Conservation (phyloP, 2,329 filamentous ascomycete species). For the Berkeleyomyces rouxiae region DNA sequence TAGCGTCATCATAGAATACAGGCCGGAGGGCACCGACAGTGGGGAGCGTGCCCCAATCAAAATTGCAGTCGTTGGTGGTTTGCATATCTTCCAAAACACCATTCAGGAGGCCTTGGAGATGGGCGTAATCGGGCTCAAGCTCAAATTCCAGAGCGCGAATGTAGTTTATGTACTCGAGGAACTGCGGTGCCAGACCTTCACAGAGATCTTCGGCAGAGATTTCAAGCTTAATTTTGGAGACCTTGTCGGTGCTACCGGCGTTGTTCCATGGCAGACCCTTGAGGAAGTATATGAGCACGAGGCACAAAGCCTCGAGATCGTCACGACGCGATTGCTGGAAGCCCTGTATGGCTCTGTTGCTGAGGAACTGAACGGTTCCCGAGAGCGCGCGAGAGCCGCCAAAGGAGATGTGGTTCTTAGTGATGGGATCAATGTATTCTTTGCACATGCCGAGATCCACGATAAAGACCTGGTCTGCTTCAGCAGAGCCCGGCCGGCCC, state of each 20-base stretch:
- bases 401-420: slow-evolving; percentile 5
- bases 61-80: slow-evolving; percentile 6
- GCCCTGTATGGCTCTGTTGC: slow-evolving; percentile 9
- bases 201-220: slow-evolving; percentile 5
- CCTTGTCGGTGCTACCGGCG: slow-evolving; percentile 3
- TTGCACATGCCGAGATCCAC: slow-evolving; percentile 12
- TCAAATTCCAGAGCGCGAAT: slow-evolving; percentile 8
- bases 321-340: slow-evolving; percentile 10
- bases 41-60: slow-evolving; percentile 10
- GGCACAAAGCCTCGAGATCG: slow-evolving; percentile 7
- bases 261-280: slow-evolving; percentile 11
- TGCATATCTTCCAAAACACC: slow-evolving; percentile 1
- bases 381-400: slow-evolving; percentile 6
- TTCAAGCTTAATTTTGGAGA: slow-evolving; percentile 8
- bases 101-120: slow-evolving; percentile 9
- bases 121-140: slow-evolving; percentile 7
- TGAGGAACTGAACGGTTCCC: slow-evolving; percentile 11
- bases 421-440: slow-evolving; percentile 10
- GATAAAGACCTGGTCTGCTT: slow-evolving; percentile 5
- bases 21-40: slow-evolving; percentile 3
- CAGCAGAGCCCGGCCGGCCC: slow-evolving; percentile 2
- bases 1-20: slow-evolving; percentile 4
- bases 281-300: slow-evolving; percentile 10
- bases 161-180: slow-evolving; percentile 10
- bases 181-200: slow-evolving; percentile 6